These are phyloP conservation scores for Pseudotsuga menziesii DNA, from an alignment of 75 land plant genomes.

Conservation along the genomic window DNA sequence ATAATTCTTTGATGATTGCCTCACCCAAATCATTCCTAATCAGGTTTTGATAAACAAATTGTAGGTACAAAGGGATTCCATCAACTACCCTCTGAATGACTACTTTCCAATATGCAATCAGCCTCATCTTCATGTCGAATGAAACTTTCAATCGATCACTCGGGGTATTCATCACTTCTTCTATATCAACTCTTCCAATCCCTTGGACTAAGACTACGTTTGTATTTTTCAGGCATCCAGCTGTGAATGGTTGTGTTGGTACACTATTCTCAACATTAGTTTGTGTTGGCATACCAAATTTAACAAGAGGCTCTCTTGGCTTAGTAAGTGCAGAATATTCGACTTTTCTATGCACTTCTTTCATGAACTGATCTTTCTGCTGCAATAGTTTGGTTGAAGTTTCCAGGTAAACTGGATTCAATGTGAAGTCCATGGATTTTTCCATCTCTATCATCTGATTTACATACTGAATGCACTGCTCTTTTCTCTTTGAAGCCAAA, in stretches of 20 bases:
- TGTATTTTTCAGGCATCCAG: no score
- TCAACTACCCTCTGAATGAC: constrained; percentile 43
- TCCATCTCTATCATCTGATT: neutral
- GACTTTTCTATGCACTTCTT: neutral
- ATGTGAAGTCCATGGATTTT: neutral
- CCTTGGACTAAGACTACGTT: neutral
- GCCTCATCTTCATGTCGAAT: constrained; percentile 40
- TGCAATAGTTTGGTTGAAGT: neutral
- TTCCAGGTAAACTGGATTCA: neutral
- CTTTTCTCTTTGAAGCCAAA: neutral
- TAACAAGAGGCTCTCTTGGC: no score
- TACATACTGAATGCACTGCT: neutral
- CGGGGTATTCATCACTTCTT: constrained; percentile 9
- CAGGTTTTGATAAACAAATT: constrained; percentile 20
- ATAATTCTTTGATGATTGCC: constrained; percentile 26
- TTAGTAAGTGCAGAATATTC: neutral
- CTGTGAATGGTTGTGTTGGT: no score
- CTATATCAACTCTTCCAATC: constrained; percentile 26
- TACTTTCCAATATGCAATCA: constrained; percentile 46
- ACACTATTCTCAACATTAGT: no score
- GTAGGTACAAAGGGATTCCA: constrained; percentile 35
- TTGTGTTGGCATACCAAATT: no score
- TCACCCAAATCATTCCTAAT: constrained; percentile 22
- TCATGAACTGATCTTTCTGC: neutral
- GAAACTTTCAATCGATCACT: constrained; percentile 16